Base-by-base conservation (phyloP, 1,284 basidiomycete species). In the Austroboletus niveus region DNA sequence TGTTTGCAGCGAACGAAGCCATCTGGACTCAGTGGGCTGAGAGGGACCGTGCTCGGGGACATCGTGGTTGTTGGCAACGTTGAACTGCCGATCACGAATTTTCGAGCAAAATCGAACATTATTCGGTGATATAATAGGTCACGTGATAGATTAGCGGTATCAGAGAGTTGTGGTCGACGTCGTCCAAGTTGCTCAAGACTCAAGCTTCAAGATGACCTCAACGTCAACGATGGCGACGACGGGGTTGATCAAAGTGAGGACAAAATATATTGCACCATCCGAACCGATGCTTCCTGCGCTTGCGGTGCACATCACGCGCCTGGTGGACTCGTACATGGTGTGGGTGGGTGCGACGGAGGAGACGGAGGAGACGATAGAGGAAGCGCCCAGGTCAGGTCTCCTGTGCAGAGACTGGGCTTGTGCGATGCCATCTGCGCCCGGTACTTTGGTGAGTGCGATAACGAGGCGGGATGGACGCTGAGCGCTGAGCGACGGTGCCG, bases 371-470 rank as follows among this genome's bases (percentile, higher is more conserved):
- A 75, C 78, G 51, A 79, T 79, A 29, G 70, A 72, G 40, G 73
- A 68, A 41, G 81, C 80, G 29, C 69, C 77, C 3, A 63, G 69
- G 40, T 71, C 75, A 40, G 89, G 86, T 38, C 74, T 66, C 42
- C 70, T 93, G 42, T 82, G 82, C 56, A 78, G 73, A 51, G 91
- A 94, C 60, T 94, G 91, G 91, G 86, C 87, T 9, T 90, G 86
- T 58, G 89, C 87, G 34, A 92, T 93, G 89, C 89, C 91, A 29
- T 51, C 60, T 27, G 41, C 45, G 49, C 43, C 57, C 17, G 57
- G 59, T 36, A 41, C 43, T 8, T 35, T 38, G 55, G 65, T 69
- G 57, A 63, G 64, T 64, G 40, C n/a, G 34, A 12, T n/a, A 10
- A 12, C 8, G 31, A 4, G 7, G 20, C 35, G 42, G 14, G 20